Conservation (phyloP, 2,329 filamentous ascomycete genomes). For the Fusarium ambrosium region DNA sequence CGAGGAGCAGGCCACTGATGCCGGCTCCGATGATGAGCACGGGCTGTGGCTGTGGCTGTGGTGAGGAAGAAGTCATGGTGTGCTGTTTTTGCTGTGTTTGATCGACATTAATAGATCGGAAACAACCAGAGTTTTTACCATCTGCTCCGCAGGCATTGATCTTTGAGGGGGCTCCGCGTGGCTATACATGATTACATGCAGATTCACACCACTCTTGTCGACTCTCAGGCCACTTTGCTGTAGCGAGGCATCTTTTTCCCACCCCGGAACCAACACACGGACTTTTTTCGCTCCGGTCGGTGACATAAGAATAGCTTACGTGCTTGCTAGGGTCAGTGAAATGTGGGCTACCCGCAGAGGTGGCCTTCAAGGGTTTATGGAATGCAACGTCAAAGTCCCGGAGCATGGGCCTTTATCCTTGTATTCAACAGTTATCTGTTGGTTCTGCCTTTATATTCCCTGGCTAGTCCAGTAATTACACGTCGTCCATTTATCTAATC, state of each 20-base stretch:
- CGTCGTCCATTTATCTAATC: constrained; percentile 5
- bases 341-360: neutral
- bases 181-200: constrained; percentile 2
- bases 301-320: neutral
- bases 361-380: neutral
- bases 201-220: neutral
- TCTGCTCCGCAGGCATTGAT: neutral
- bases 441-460: neutral
- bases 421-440: neutral
- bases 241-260: neutral
- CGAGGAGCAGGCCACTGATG: constrained; percentile 54
- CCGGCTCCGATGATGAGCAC: constrained; percentile 56
- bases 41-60: constrained; percentile 18
- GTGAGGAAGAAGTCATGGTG: constrained; percentile 5
- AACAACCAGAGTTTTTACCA: neutral
- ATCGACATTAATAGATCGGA: constrained; percentile 4
- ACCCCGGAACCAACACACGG: neutral
- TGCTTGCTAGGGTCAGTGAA: neutral
- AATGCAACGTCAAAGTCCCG: constrained; percentile 10
- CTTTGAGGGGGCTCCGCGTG: neutral
- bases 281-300: neutral
- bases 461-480: constrained; percentile 10
- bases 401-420: neutral
- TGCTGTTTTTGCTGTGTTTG: neutral
- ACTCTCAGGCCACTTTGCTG: constrained; percentile 6